phyloP scores from a whole-genome alignment of 345 rosid species.

The Hibiscus trionum region DNA sequence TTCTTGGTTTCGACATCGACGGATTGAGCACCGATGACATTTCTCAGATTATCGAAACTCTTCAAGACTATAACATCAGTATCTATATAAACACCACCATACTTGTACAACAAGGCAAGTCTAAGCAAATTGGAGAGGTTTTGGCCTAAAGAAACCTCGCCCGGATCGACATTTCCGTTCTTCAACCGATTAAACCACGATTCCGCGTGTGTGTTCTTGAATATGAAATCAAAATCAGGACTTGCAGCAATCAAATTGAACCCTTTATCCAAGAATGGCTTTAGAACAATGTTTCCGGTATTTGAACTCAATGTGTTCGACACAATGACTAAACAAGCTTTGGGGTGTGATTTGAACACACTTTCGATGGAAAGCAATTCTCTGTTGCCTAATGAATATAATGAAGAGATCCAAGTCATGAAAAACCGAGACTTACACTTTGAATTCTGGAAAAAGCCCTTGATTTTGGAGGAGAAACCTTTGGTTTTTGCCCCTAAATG shows the following conservation, averaged over 20 bases:
- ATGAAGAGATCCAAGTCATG: constrained; percentile 88
- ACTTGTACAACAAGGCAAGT: constrained; percentile 68
- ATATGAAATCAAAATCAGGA: constrained; percentile 62
- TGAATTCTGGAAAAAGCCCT: constrained; percentile 37
- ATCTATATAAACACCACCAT: constrained; percentile 76
- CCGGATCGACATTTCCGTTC: constrained; percentile 59
- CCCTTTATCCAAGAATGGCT: constrained; percentile 48
- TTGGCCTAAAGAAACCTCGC: constrained; percentile 77
- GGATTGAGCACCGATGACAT: constrained; percentile 75
- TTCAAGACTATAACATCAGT: constrained; percentile 61
- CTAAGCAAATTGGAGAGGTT: constrained; percentile 78
- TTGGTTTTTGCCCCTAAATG: constrained; percentile 21
- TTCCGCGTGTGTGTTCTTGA: constrained; percentile 59
- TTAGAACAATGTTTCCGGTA: constrained; percentile 38
- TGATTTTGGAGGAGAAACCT: constrained; percentile 37
- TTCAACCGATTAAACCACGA: constrained; percentile 49
- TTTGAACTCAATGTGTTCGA: constrained; percentile 62
- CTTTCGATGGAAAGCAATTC: constrained; percentile 58
- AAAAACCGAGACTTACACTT: constrained; percentile 61
- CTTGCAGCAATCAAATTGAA: constrained; percentile 33
- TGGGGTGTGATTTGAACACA: constrained; percentile 52
- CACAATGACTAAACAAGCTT: constrained; percentile 64
- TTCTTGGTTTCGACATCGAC: constrained; percentile 44
- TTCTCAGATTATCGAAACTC: constrained; percentile 40
- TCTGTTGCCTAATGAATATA: constrained; percentile 49